These are phyloP conservation scores for Chaetoceros tenuissimus DNA, from an alignment of 108 stramenopile genomes.

Conservation along the genomic window DNA sequence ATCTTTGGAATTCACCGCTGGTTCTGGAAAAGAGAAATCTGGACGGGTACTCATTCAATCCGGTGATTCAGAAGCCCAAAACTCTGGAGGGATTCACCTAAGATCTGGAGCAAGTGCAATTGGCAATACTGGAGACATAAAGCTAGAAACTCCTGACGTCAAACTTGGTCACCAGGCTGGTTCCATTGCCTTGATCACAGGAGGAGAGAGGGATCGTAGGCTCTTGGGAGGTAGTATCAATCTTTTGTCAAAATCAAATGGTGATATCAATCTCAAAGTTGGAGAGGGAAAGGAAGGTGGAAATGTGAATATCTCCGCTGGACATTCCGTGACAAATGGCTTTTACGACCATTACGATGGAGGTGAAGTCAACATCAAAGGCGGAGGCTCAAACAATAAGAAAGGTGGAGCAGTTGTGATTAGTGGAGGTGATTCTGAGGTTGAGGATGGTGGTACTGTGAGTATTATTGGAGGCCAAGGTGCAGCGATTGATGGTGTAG, in stretches of 20 bases:
- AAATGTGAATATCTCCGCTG: conserved; percentile 8
- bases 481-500: neutral
- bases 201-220: too few species aligned
- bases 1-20: too few species aligned
- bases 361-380: neutral
- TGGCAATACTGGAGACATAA: neutral
- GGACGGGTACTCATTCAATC: too few species aligned
- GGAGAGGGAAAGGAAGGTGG: conserved; percentile 1
- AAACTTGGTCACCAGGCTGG: too few species aligned
- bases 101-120: conserved; percentile 5
- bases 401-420: conserved; percentile 13
- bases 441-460: conserved; percentile 17
- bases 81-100: conserved; percentile 2
- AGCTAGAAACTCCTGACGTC: conserved; percentile 3
- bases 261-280: neutral
- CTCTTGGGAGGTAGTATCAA: neutral
- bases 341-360: neutral
- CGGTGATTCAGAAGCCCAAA: too few species aligned
- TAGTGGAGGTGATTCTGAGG: conserved; percentile 5
- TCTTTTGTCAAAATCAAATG: neutral
- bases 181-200: too few species aligned
- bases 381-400: neutral
- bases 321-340: neutral
- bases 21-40: too few species aligned
- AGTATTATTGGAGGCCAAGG: conserved; percentile 9